phyloP scores from a whole-genome alignment of 2,329 filamentous ascomycete species.

The Hypoxylon sp. region DNA sequence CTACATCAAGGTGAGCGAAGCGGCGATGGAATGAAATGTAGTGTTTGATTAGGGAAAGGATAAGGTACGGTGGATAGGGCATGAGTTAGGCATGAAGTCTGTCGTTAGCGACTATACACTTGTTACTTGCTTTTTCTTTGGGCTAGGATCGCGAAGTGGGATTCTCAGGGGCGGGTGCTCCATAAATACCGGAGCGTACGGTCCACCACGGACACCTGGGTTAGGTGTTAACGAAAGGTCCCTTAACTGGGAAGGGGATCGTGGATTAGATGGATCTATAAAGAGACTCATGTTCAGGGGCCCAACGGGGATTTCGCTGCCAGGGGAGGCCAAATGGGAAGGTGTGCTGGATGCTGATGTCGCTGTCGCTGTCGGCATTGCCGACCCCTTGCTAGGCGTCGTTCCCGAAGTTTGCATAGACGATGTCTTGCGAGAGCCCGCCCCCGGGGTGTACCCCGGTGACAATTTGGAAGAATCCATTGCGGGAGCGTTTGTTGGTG shows the following conservation, averaged over 20 bases:
- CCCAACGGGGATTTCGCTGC: conserved; percentile 19
- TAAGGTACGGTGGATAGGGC: neutral
- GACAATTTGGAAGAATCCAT: too few relatives aligned
- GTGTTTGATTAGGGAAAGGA: neutral
- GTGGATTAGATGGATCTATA: conserved; percentile 13
- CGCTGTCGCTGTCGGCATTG: conserved; percentile 4
- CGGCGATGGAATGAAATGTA: neutral
- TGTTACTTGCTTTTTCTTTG: conserved; percentile 24
- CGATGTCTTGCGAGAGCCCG: neutral
- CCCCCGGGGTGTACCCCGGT: too few relatives aligned
- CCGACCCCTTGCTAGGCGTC: neutral
- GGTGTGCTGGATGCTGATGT: neutral
- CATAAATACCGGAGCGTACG: conserved; percentile 25
- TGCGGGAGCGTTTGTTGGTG: too few relatives aligned
- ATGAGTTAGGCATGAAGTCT: neutral
- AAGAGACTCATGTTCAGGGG: conserved; percentile 29
- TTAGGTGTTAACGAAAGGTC: conserved; percentile 19
- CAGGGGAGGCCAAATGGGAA: neutral
- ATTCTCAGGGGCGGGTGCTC: conserved; percentile 8
- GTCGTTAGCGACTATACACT: neutral
- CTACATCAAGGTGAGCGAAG: neutral
- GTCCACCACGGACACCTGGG: conserved; percentile 33
- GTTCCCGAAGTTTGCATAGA: neutral
- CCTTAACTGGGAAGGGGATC: conserved; percentile 7
- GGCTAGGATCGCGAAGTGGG: neutral